Percentiles rank a stretch among this genome's conserved stretches.
Conservation (phyloP, 139 green algal species). For the Picochlorum sp. region DNA sequence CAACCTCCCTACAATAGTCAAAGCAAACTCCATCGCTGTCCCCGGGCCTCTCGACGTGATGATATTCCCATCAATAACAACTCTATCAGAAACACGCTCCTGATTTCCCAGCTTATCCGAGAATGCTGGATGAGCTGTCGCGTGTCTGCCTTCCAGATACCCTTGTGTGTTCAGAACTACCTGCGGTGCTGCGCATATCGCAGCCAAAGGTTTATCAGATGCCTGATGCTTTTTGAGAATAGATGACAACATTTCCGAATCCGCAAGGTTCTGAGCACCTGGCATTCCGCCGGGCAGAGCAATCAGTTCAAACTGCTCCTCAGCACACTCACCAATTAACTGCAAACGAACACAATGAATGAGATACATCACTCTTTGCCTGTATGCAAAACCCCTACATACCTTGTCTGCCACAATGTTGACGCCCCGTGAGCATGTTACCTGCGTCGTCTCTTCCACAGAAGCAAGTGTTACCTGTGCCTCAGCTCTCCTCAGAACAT, state of each 20-base stretch:
- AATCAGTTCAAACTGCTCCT: constrained; percentile 70
- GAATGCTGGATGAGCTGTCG: constrained; percentile 88
- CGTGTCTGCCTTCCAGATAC: constrained; percentile 60
- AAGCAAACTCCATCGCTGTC: constrained; percentile 91
- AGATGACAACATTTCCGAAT: constrained; percentile 44
- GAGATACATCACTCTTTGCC: constrained; percentile 4
- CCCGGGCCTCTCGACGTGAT: constrained; percentile 81
- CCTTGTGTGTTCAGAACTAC: constrained; percentile 77
- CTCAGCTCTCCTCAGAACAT: constrained; percentile 81
- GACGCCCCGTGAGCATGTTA: constrained; percentile 60
- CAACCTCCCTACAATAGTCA: constrained; percentile 81
- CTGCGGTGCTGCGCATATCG: constrained; percentile 91
- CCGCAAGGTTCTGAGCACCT: constrained; percentile 77
- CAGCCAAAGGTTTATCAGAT: constrained; percentile 46
- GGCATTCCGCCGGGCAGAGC: constrained; percentile 88
- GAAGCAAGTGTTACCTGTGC: constrained; percentile 70
- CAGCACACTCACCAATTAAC: constrained; percentile 36
- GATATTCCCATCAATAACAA: constrained; percentile 80
- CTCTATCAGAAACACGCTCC: constrained; percentile 50
- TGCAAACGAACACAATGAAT: background rate
- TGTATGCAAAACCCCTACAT: background rate
- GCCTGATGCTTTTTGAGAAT: constrained; percentile 55
- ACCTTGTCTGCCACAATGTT: constrained; percentile 72
- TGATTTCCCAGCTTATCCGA: constrained; percentile 57
- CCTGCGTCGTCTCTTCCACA: constrained; percentile 52